Evolutionary conservation across 352 stramenopile genomes (phyloP), one percentile per base, ranked within the genome.

Genomic region (Lagenidium giganteum): DNA sequence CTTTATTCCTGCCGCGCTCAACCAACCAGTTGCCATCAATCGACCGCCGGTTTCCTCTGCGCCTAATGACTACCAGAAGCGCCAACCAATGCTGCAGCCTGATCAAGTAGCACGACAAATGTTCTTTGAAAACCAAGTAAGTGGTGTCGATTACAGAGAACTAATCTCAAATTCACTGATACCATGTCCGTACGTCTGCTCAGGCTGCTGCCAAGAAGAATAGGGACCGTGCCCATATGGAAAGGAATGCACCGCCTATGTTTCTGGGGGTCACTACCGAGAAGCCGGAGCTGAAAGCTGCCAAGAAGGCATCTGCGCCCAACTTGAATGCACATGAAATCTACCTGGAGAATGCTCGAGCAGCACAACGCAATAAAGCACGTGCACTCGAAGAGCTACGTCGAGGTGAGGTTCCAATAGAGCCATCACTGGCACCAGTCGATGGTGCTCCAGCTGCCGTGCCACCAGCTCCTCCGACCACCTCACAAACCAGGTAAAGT

Each of bases 101-200:
- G 46, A 61, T n/a, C 33, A 54, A n/a, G 1, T 35, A 8, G 43
- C 41, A n/a, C 56, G 71, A 2, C 51, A 76, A 20, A 55, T 80
- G 21, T 87, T 69, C 52, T 75, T 84, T 18, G 75, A 87, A 42
- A 85, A 83, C 44, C 71, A 87, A 59, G 73, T 82, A 23, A 42
- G 9, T 45, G 16, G 4, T 42, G 20, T 21, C 8, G 5, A 42
- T 45, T n/a, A n/a, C n/a, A n/a, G n/a, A n/a, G n/a, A n/a, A n/a
- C n/a, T n/a, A n/a, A n/a, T n/a, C n/a, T n/a, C n/a, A n/a, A n/a
- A 17, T 22, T 30, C 17, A 32, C 45, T 5, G 9, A 20, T 8
- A 32, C 11, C 18, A 21, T 43, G n/a, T n/a, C n/a, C n/a, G n/a
- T n/a, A n/a, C 9, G 25, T 24, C 13, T 43, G 13, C 17, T 3